phyloP scores from a whole-genome alignment of 495 filamentous ascomycete genomes.

The Podospora anserina region DNA sequence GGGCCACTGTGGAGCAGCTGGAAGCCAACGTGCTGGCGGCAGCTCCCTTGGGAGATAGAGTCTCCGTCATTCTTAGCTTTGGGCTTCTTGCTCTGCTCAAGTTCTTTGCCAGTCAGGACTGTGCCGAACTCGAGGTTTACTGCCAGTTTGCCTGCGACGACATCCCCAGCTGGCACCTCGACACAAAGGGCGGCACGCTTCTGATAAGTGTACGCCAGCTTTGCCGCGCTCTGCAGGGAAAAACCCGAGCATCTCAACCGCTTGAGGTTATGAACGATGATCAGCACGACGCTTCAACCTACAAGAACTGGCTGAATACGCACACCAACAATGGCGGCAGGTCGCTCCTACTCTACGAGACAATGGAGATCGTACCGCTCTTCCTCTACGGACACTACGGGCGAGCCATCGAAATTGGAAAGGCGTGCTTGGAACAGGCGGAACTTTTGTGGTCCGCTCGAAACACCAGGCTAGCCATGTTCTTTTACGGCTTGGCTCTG shows the following conservation, averaged over 20 bases:
- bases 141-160: constrained; percentile 73
- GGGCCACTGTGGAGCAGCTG: constrained; percentile 57
- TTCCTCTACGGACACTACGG: constrained; percentile 74
- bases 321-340: constrained; percentile 45
- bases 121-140: constrained; percentile 70
- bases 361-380: constrained; percentile 65
- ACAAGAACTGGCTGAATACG: constrained; percentile 55
- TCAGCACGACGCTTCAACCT: constrained; percentile 60
- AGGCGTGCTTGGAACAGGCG: constrained; percentile 55
- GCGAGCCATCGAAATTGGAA: constrained; percentile 64
- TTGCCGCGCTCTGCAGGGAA: constrained; percentile 77
- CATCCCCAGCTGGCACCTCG: constrained; percentile 66
- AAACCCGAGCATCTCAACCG: constrained; percentile 59
- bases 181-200: constrained; percentile 75
- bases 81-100: constrained; percentile 67
- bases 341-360: constrained; percentile 68
- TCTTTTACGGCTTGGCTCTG: constrained; percentile 67
- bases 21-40: constrained; percentile 70
- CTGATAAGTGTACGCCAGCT: constrained; percentile 70
- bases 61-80: constrained; percentile 69
- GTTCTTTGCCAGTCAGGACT: constrained; percentile 71
- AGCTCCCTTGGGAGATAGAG: constrained; percentile 67
- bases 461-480: constrained; percentile 58
- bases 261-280: constrained; percentile 67
- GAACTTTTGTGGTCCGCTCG: constrained; percentile 70